phyloP scores from a whole-genome alignment of 1,284 basidiomycete species.

The Vanrija humicola region DNA sequence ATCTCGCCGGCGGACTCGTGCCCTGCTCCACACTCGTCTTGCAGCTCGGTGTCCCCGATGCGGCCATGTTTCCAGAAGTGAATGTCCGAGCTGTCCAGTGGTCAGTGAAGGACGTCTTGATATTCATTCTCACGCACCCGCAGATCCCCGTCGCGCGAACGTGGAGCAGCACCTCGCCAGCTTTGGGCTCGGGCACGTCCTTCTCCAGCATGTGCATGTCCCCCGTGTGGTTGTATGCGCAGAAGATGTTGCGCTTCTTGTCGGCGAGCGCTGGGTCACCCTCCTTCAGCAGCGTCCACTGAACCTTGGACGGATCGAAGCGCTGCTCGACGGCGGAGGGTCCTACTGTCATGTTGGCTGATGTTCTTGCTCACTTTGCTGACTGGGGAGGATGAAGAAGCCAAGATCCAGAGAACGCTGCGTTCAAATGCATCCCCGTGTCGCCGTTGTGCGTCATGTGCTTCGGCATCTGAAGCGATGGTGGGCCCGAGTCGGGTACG shows the following conservation, averaged over 20 bases:
- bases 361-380: too few relatives aligned
- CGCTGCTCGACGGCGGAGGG: too few relatives aligned
- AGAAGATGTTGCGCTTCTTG: slow-evolving; percentile 40
- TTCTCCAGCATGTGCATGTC: slow-evolving; percentile 50
- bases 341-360: too few relatives aligned
- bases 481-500: too few relatives aligned
- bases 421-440: too few relatives aligned
- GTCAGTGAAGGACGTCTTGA: too few relatives aligned
- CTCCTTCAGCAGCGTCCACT: too few relatives aligned
- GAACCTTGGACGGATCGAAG: too few relatives aligned
- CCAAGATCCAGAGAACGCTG: too few relatives aligned
- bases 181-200: slow-evolving; percentile 40
- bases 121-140: slow-evolving; percentile 32
- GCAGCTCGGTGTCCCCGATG: slow-evolving; percentile 44
- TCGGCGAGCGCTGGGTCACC: neutral
- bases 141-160: slow-evolving; percentile 52
- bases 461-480: too few relatives aligned
- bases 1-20: slow-evolving; percentile 51
- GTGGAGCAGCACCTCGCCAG: slow-evolving; percentile 50
- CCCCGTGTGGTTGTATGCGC: slow-evolving; percentile 47
- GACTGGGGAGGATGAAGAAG: too few relatives aligned
- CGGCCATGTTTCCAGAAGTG: slow-evolving; percentile 55
- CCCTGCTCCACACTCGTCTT: slow-evolving; percentile 45
- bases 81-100: slow-evolving; percentile 44
- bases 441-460: too few relatives aligned